phyloP scores from a whole-genome alignment of 768 basidiomycete species.

The Rhizopogon vinicolor region DNA sequence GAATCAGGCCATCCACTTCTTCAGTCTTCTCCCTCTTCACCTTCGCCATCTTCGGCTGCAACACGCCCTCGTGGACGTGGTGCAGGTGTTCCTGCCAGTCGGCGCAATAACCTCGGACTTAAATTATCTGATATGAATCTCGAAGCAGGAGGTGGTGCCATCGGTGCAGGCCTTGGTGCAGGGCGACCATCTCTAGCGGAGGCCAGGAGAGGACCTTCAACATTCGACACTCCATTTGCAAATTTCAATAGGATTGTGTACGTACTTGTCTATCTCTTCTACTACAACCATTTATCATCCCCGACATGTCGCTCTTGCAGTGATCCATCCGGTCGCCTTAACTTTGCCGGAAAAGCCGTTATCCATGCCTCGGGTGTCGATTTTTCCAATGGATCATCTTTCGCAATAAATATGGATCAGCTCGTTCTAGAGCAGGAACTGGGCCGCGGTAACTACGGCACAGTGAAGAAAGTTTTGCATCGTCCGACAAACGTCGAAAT shows the following conservation, averaged over 20 bases:
- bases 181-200: slow-evolving; percentile 53
- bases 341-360: slow-evolving; percentile 91
- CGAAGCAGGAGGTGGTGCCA: slow-evolving; percentile 46
- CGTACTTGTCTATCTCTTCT: slow-evolving; percentile 26
- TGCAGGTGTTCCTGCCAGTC: slow-evolving; percentile 33
- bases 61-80: slow-evolving; percentile 14
- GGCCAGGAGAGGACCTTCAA: slow-evolving; percentile 31
- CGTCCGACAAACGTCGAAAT: slow-evolving; percentile 92
- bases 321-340: slow-evolving; percentile 94
- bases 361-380: slow-evolving; percentile 85
- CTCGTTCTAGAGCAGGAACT: slow-evolving; percentile 89
- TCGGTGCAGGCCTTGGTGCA: slow-evolving; percentile 66
- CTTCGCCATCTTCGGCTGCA: slow-evolving; percentile 7
- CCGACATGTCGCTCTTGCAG: slow-evolving; percentile 33
- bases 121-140: slow-evolving; percentile 61
- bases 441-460: slow-evolving; percentile 95
- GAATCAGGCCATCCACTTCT: slow-evolving; percentile 22
- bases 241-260: slow-evolving; percentile 95
- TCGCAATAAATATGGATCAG: slow-evolving; percentile 92
- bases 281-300: slow-evolving; percentile 2
- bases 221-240: slow-evolving; percentile 75
- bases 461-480: slow-evolving; percentile 93
- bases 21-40: slow-evolving; percentile 29
- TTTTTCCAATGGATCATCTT: slow-evolving; percentile 88
- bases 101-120: slow-evolving; percentile 50